Evolutionary conservation across 75 land plant genomes (phyloP).

Genomic region (Azolla pinnata): DNA sequence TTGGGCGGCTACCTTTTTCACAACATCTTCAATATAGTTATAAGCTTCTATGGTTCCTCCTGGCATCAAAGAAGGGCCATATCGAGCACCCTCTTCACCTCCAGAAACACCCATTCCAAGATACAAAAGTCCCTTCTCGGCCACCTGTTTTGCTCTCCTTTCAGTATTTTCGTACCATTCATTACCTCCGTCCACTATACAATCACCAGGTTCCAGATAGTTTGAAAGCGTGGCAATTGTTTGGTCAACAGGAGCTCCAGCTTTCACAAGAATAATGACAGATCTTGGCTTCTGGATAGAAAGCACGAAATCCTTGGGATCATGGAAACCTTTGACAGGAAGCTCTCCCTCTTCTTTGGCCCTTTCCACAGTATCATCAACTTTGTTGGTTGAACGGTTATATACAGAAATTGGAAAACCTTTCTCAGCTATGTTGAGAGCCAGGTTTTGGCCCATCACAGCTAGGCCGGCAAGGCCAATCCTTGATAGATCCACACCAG

Average conservation of each 20-base stretch:
- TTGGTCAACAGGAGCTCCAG: too few species aligned
- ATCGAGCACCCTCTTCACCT: slow-evolving; percentile 19
- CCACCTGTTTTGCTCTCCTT: slow-evolving; percentile 9
- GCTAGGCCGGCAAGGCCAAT: slow-evolving; percentile 66
- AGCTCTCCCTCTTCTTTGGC: slow-evolving; percentile 29
- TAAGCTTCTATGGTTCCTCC: slow-evolving; percentile 16
- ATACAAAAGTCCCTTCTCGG: slow-evolving; percentile 18
- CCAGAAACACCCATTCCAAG: slow-evolving; percentile 27
- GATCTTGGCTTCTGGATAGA: slow-evolving; percentile 27
- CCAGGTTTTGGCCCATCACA: slow-evolving; percentile 72
- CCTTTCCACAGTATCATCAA: slow-evolving; percentile 27
- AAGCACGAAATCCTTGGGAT: slow-evolving; percentile 24
- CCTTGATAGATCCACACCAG: too few species aligned
- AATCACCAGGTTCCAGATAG: slow-evolving; percentile 15
- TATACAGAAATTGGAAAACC: too few species aligned
- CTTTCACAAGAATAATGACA: slow-evolving; percentile 33
- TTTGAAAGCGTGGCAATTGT: slow-evolving; percentile 21
- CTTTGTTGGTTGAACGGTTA: slow-evolving; percentile 45
- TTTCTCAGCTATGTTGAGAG: slow-evolving; percentile 69
- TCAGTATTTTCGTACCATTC: slow-evolving; percentile 27
- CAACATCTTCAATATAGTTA: slow-evolving; percentile 18
- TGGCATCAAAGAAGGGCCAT: slow-evolving; percentile 29
- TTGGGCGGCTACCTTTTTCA: slow-evolving; percentile 24
- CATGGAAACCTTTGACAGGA: slow-evolving; percentile 21
- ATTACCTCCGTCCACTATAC: slow-evolving; percentile 23